These are phyloP conservation scores for Verbascum thapsus DNA, from an alignment of 257 asterid genomes.

Conservation along the genomic window DNA sequence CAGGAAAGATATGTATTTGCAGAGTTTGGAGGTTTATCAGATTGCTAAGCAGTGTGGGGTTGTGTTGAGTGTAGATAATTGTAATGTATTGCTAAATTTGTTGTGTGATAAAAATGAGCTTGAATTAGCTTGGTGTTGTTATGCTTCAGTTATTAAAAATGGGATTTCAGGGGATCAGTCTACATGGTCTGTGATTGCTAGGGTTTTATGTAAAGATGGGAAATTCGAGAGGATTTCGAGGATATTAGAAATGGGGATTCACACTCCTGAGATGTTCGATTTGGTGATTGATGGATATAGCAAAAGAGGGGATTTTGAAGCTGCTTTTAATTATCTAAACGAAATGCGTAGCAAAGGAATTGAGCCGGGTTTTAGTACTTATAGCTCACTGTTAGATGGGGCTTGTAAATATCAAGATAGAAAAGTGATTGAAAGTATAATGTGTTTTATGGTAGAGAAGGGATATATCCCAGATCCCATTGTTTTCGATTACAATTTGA, in stretches of 20 bases:
- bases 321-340: conserved; percentile 52
- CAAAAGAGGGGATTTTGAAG: conserved; percentile 61
- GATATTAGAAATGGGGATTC: conserved; percentile 53
- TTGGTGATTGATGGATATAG: conserved; percentile 58
- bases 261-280: conserved; percentile 42
- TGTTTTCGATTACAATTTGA: conserved; percentile 38
- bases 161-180: conserved; percentile 47
- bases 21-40: conserved; percentile 49
- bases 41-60: conserved; percentile 42
- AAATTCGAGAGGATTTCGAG: conserved; percentile 52
- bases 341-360: conserved; percentile 40
- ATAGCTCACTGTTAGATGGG: conserved; percentile 70
- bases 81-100: conserved; percentile 54
- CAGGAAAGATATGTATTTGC: conserved; percentile 42
- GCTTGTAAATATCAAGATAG: conserved; percentile 57
- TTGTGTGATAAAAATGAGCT: conserved; percentile 52
- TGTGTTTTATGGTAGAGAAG: conserved; percentile 47
- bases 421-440: conserved; percentile 44
- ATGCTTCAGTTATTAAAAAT: conserved; percentile 56
- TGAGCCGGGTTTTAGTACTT: conserved; percentile 52
- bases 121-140: conserved; percentile 63
- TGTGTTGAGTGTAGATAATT: conserved; percentile 38
- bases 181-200: conserved; percentile 60
- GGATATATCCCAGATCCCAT: conserved; percentile 35
- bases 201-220: conserved; percentile 50